Evolutionary conservation across 106 monocot genomes (phyloP).

Genomic region (Xerophyta viscosa): DNA sequence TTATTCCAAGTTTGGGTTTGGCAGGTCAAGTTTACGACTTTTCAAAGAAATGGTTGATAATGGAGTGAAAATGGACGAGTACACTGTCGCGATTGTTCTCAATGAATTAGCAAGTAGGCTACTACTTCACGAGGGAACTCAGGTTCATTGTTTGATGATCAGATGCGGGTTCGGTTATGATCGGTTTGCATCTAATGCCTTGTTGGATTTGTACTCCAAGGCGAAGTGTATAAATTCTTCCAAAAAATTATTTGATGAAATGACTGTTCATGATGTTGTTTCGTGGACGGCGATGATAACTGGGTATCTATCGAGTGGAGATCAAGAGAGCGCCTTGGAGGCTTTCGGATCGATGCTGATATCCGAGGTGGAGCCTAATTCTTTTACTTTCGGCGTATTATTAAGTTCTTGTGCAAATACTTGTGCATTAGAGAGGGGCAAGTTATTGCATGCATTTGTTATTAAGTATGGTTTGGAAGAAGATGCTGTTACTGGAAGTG

Average conservation of each 20-base stretch:
- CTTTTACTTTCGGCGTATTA: constrained; percentile 25
- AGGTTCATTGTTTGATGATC: constrained; percentile 16
- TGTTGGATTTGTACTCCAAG: constrained; percentile 21
- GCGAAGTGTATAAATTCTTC: background rate
- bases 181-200: constrained; percentile 19
- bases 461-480: constrained; percentile 13
- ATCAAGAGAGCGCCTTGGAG: background rate
- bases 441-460: constrained; percentile 14
- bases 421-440: constrained; percentile 4
- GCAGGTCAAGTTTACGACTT: background rate
- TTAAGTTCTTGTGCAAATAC: constrained; percentile 6
- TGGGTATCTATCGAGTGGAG: constrained; percentile 9
- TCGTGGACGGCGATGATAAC: constrained; percentile 23
- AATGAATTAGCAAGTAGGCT: constrained; percentile 5
- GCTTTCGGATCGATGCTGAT: constrained; percentile 13
- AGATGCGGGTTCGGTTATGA: constrained; percentile 7
- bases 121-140: constrained; percentile 13
- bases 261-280: constrained; percentile 8
- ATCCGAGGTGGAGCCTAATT: constrained; percentile 9
- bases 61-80: constrained; percentile 10
- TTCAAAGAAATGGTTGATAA: constrained; percentile 8
- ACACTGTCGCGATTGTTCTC: constrained; percentile 16
- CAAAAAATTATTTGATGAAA: constrained; percentile 14
- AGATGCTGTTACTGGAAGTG: constrained; percentile 16
- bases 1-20: constrained; percentile 7